These are phyloP conservation scores for Periglandula ipomoeae DNA, from an alignment of 2,329 filamentous ascomycete species.

Conservation along the genomic window DNA sequence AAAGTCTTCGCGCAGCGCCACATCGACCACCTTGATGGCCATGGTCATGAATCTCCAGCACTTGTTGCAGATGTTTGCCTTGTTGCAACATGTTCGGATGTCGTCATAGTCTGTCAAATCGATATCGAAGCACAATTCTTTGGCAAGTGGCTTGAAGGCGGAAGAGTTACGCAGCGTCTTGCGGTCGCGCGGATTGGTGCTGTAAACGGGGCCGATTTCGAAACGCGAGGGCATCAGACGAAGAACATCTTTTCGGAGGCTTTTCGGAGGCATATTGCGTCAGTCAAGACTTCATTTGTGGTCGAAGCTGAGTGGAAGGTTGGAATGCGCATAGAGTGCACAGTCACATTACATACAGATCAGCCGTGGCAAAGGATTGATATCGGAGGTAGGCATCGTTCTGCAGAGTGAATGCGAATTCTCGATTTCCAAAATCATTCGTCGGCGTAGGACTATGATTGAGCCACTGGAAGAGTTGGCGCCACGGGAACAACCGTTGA, in stretches of 20 bases:
- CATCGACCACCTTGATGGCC: conserved; percentile 89
- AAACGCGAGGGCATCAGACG: conserved; percentile 85
- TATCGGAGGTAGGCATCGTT: conserved; percentile 91
- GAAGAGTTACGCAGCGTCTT: conserved; percentile 75
- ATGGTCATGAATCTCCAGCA: conserved; percentile 98
- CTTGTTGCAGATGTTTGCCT: conserved; percentile 85
- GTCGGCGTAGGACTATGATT: conserved; percentile 85
- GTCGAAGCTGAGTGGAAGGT: background rate
- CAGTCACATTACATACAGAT: conserved; percentile 31
- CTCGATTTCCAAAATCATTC: conserved; percentile 82
- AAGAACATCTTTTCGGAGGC: conserved; percentile 84
- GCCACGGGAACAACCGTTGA: conserved; percentile 89
- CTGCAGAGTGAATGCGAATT: conserved; percentile 92
- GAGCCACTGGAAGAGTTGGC: conserved; percentile 93
- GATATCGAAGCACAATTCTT: conserved; percentile 98
- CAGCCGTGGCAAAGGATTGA: conserved; percentile 54
- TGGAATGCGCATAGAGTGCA: no score
- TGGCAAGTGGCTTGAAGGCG: conserved; percentile 77
- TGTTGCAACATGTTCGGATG: conserved; percentile 87
- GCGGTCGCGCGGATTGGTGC: conserved; percentile 83
- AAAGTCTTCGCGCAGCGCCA: conserved; percentile 84
- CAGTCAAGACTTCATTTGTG: background rate
- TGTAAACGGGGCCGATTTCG: conserved; percentile 97
- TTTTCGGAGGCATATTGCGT: conserved; percentile 9
- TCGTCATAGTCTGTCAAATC: conserved; percentile 99